Conservation (phyloP, 805 yeast genomes). For the Komagataella kurtzmanii region DNA sequence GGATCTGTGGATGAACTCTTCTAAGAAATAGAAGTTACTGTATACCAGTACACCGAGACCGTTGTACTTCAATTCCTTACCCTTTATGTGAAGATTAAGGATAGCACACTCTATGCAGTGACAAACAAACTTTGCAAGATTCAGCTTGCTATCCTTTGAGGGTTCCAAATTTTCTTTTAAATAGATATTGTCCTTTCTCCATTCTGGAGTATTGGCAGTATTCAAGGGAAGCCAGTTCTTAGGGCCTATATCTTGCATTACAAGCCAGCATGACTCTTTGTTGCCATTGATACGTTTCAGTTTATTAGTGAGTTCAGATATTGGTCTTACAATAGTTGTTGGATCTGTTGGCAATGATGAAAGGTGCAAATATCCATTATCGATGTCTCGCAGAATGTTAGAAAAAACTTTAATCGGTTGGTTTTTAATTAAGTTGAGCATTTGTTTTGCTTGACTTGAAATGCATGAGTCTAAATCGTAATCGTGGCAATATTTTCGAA, state of each 20-base stretch:
- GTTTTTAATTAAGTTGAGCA: not conserved
- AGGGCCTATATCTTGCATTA: not conserved
- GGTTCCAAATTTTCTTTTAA: not conserved
- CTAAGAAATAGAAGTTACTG: slow-evolving; percentile 62
- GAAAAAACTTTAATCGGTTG: not conserved
- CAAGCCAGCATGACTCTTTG: not conserved
- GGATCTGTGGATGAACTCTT: slow-evolving; percentile 53
- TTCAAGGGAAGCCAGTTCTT: not conserved
- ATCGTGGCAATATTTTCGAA: slow-evolving; percentile 6
- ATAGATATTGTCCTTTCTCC: not conserved
- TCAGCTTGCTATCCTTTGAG: not conserved
- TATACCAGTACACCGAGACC: slow-evolving; percentile 21
- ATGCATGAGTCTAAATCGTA: slow-evolving; percentile 5
- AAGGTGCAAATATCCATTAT: not conserved
- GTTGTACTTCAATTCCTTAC: not conserved
- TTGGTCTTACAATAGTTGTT: not conserved
- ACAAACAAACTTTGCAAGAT: not conserved
- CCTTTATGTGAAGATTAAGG: not conserved
- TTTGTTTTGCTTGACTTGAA: not conserved
- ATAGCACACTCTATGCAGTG: not conserved
- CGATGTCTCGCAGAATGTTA: slow-evolving; percentile 1
- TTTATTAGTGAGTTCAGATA: not conserved
- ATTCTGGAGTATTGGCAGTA: not conserved
- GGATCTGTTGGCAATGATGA: not conserved
- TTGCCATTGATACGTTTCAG: not conserved